Evolutionary conservation across 176 grass and related monocot genomes (phyloP).

Genomic region (Coix lacrymajobi): DNA sequence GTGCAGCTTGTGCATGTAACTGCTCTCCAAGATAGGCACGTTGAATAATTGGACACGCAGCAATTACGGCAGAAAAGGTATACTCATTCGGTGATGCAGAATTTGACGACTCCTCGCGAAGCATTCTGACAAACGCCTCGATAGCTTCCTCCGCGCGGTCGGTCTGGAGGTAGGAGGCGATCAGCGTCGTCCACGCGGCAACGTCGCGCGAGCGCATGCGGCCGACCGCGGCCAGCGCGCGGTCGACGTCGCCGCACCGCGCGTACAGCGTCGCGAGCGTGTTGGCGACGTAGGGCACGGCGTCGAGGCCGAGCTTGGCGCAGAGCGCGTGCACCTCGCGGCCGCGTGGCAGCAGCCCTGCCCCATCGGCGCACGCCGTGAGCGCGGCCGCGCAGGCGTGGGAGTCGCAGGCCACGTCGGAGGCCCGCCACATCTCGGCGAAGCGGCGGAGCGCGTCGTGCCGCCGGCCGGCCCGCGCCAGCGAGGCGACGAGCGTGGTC

Average conservation of each 20-base stretch:
- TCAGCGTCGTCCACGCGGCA: constrained; percentile 38
- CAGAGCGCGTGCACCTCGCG: constrained; percentile 47
- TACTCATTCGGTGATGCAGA: constrained; percentile 48
- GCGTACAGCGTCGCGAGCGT: constrained; percentile 46
- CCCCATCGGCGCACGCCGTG: constrained; percentile 44
- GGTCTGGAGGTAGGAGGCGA: constrained; percentile 41
- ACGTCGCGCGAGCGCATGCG: constrained; percentile 44
- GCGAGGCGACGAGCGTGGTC: constrained; percentile 49
- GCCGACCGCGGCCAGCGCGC: constrained; percentile 5
- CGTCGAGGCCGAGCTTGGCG: constrained; percentile 44
- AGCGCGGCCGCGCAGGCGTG: constrained; percentile 44
- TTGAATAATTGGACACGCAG: constrained; percentile 36
- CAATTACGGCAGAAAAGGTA: constrained; percentile 55
- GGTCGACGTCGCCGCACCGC: constrained; percentile 4
- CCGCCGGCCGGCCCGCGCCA: constrained; percentile 31
- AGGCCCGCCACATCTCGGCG: constrained; percentile 41
- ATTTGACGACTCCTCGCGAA: neutral
- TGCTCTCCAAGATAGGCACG: constrained; percentile 33
- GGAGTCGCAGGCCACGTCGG: constrained; percentile 43
- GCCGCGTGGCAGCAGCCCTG: constrained; percentile 24
- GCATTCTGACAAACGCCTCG: constrained; percentile 45
- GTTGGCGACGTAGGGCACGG: constrained; percentile 41
- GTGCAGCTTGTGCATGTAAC: constrained; percentile 44
- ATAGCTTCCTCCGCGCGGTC: constrained; percentile 39
- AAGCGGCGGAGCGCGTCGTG: constrained; percentile 52